Conservation (phyloP, 2,329 filamentous ascomycete genomes). For the Mycogone perniciosa region DNA sequence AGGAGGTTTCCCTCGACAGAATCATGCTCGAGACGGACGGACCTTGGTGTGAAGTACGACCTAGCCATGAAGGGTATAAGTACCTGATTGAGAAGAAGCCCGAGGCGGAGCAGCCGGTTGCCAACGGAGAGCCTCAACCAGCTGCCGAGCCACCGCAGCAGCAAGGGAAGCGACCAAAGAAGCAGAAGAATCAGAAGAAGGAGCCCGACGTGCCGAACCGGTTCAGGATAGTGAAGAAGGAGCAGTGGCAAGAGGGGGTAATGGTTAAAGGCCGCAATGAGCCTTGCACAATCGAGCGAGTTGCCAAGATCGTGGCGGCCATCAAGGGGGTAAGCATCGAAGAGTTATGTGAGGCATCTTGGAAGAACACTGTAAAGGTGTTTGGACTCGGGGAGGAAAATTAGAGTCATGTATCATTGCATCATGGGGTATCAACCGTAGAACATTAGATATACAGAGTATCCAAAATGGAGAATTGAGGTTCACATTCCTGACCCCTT, state of each 20-base stretch:
- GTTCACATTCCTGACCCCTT: slow-evolving; percentile 48
- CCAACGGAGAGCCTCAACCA: slow-evolving; percentile 18
- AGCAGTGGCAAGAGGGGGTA: slow-evolving; percentile 79
- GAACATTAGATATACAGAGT: slow-evolving; percentile 15
- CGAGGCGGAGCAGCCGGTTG: slow-evolving; percentile 17
- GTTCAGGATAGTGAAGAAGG: slow-evolving; percentile 87
- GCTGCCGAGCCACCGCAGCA: slow-evolving; percentile 13
- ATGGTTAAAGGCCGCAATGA: slow-evolving; percentile 97
- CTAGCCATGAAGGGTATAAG: slow-evolving; percentile 78
- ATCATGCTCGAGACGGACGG: slow-evolving; percentile 96
- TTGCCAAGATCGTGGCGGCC: slow-evolving; percentile 81
- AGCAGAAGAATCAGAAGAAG: slow-evolving; percentile 50
- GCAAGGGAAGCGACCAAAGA: slow-evolving; percentile 27
- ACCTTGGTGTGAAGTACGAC: slow-evolving; percentile 93
- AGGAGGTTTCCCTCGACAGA: slow-evolving; percentile 66
- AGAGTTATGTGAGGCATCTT: slow-evolving; percentile 79
- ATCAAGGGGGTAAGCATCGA: slow-evolving; percentile 76
- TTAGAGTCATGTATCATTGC: slow-evolving; percentile 6
- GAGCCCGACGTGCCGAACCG: slow-evolving; percentile 62
- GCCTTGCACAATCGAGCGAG: slow-evolving; percentile 75
- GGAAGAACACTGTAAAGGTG: slow-evolving; percentile 73
- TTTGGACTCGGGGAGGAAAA: slow-evolving; percentile 56
- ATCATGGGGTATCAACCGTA: slow-evolving; percentile 25
- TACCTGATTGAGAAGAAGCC: slow-evolving; percentile 47
- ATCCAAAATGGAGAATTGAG: slow-evolving; percentile 18